Conservation (phyloP, 805 yeast genomes). For the Ogataea nakhonphanomensis region DNA sequence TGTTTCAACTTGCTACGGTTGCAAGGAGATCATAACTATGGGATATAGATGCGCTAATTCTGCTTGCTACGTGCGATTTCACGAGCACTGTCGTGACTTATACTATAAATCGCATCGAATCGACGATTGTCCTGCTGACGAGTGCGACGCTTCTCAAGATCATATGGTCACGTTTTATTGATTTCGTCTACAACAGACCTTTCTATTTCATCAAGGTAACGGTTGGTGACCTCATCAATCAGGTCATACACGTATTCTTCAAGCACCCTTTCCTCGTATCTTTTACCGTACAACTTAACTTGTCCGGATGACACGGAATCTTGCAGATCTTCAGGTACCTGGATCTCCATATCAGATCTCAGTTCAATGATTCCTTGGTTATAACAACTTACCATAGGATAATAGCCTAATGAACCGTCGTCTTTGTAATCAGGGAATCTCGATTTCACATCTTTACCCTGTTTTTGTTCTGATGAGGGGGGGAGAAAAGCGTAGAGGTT, state of each 20-base stretch:
- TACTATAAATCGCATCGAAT: slow-evolving; percentile 33
- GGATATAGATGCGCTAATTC: slow-evolving; percentile 42
- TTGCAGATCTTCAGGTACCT: slow-evolving; percentile 38
- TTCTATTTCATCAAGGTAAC: slow-evolving; percentile 41
- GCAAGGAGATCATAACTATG: slow-evolving; percentile 49
- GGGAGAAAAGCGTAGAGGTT: slow-evolving; percentile 75
- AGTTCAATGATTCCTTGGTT: slow-evolving; percentile 72
- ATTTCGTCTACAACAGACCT: slow-evolving; percentile 12
- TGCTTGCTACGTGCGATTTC: slow-evolving; percentile 42
- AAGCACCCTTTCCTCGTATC: slow-evolving; percentile 67
- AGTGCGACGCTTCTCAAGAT: slow-evolving; percentile 22
- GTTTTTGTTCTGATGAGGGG: slow-evolving; percentile 58
- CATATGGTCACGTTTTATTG: slow-evolving; percentile 16
- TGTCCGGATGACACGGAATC: slow-evolving; percentile 22
- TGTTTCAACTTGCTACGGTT: slow-evolving; percentile 45
- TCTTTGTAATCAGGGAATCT: slow-evolving; percentile 42
- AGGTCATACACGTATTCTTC: slow-evolving; percentile 84
- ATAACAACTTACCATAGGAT: slow-evolving; percentile 83
- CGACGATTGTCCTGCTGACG: slow-evolving; percentile 32
- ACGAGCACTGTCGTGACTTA: slow-evolving; percentile 44
- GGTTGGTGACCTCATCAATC: slow-evolving; percentile 76
- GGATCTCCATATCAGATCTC: slow-evolving; percentile 65
- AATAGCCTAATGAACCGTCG: slow-evolving; percentile 87
- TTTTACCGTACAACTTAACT: slow-evolving; percentile 50
- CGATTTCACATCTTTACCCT: slow-evolving; percentile 23